phyloP scores from a whole-genome alignment of 140 eudicot species.

The Senecio squalidus region DNA sequence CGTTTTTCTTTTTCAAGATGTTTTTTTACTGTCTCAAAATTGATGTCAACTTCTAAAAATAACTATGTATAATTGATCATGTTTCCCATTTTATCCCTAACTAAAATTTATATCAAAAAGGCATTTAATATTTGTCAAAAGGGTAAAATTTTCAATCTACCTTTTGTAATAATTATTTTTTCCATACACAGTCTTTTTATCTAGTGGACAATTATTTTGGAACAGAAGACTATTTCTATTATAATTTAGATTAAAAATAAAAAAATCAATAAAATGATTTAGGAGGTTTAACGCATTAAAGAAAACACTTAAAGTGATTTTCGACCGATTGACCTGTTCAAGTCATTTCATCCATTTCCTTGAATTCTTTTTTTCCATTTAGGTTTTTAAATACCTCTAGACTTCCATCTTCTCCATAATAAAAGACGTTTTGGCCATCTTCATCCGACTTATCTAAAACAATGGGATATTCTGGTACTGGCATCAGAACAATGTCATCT shows the following conservation, averaged over 20 bases:
- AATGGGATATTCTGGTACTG: constrained; percentile 66
- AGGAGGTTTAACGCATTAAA: background rate
- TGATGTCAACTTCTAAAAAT: too few relatives aligned
- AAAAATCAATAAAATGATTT: background rate
- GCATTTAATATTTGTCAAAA: too few relatives aligned
- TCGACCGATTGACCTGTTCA: background rate
- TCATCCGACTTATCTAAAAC: constrained; percentile 39
- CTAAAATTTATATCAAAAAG: too few relatives aligned
- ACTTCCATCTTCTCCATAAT: constrained; percentile 83
- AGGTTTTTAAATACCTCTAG: constrained; percentile 57
- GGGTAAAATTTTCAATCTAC: too few relatives aligned
- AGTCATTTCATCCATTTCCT: background rate
- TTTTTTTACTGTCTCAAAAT: too few relatives aligned
- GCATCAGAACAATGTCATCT: constrained; percentile 38
- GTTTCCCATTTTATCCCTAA: too few relatives aligned
- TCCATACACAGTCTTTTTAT: too few relatives aligned
- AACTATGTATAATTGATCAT: too few relatives aligned
- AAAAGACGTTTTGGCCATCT: constrained; percentile 48
- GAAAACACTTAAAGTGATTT: background rate
- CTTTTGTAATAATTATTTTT: too few relatives aligned
- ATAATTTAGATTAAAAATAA: too few relatives aligned
- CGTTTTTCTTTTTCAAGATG: too few relatives aligned
- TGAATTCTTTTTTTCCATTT: background rate
- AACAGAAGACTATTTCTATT: background rate
- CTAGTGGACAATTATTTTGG: too few relatives aligned